Evolutionary conservation across 2,329 filamentous ascomycete species (phyloP).

Genomic region (Raffaelea ambrosiae): DNA sequence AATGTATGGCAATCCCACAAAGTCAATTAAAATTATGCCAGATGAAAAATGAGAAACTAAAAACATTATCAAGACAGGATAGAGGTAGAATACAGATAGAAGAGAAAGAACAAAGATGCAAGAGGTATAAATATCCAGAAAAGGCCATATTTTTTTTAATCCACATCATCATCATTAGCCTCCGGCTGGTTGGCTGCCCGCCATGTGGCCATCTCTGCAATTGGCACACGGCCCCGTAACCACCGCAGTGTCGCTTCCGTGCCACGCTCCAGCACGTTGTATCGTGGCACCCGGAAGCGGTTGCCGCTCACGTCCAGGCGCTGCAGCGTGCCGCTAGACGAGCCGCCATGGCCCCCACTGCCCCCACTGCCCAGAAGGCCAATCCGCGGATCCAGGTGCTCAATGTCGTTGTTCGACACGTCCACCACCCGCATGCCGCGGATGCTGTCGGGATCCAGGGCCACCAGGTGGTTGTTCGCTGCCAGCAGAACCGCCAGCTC

Average conservation of each 20-base stretch:
- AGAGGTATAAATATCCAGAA: too few species aligned
- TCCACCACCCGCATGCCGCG: conserved; percentile 69
- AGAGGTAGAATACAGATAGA: too few species aligned
- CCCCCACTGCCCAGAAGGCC: conserved; percentile 62
- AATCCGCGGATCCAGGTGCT: conserved; percentile 69
- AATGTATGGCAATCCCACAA: too few species aligned
- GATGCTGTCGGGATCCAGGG: conserved; percentile 65
- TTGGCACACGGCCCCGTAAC: conserved; percentile 67
- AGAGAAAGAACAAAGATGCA: too few species aligned
- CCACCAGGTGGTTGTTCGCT: conserved; percentile 69
- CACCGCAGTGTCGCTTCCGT: conserved; percentile 78
- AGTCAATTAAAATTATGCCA: too few species aligned
- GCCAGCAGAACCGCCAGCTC: conserved; percentile 61
- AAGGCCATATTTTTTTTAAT: too few species aligned
- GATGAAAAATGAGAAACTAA: too few species aligned
- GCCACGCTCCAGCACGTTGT: conserved; percentile 75
- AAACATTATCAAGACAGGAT: too few species aligned
- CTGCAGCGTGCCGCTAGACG: conserved; percentile 33
- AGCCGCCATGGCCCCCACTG: too few species aligned
- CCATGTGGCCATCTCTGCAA: conserved; percentile 50
- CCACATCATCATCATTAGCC: too few species aligned
- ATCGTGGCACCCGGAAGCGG: conserved; percentile 77
- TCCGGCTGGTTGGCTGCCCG: conserved; percentile 28
- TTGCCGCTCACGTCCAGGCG: conserved; percentile 75
- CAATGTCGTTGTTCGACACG: conserved; percentile 77